Evolutionary conservation across 2,329 filamentous ascomycete species (phyloP).

Genomic region (Waltergamsia citrina): DNA sequence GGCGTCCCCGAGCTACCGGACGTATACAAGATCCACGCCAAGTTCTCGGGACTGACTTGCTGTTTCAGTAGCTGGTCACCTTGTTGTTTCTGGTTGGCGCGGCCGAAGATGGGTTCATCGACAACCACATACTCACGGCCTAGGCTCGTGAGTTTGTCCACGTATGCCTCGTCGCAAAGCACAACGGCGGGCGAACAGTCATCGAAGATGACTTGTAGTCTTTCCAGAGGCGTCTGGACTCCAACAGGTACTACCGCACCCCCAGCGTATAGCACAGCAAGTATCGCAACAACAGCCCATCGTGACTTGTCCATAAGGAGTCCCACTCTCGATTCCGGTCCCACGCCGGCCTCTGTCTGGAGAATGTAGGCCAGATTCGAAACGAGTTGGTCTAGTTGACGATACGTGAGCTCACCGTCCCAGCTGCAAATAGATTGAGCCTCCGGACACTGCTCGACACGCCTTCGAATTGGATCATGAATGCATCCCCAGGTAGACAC

Average conservation of each 20-base stretch:
- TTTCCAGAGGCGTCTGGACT: constrained; percentile 2
- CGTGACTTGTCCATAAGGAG: constrained; percentile 8
- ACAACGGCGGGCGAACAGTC: constrained; percentile 3
- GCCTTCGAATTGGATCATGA: constrained; percentile 2
- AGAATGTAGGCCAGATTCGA: constrained; percentile 3
- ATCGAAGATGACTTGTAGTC: constrained; percentile 3
- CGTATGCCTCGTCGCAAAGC: constrained; percentile 3
- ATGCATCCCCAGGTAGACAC: constrained; percentile 4
- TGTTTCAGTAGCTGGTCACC: constrained; percentile 1
- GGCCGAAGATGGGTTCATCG: too few relatives aligned
- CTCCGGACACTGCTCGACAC: constrained; percentile 10
- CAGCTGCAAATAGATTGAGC: constrained; percentile 28
- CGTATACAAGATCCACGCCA: constrained; percentile 6
- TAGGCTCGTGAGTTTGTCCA: constrained; percentile 1
- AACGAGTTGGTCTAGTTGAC: constrained; percentile 1
- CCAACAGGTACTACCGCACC: constrained; percentile 5
- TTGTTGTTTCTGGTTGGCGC: too few relatives aligned
- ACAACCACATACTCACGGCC: too few relatives aligned
- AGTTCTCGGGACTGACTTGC: constrained; percentile 2
- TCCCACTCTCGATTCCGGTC: constrained; percentile 9
- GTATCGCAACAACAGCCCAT: constrained; percentile 8
- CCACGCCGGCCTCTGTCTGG: constrained; percentile 9
- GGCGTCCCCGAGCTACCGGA: constrained; percentile 5
- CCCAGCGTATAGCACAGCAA: constrained; percentile 8
- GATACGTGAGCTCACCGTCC: constrained; percentile 20